Evolutionary conservation across 441 rosid species (phyloP), one percentile per base, ranked within the genome.

Genomic region (Jatropha multifida): DNA sequence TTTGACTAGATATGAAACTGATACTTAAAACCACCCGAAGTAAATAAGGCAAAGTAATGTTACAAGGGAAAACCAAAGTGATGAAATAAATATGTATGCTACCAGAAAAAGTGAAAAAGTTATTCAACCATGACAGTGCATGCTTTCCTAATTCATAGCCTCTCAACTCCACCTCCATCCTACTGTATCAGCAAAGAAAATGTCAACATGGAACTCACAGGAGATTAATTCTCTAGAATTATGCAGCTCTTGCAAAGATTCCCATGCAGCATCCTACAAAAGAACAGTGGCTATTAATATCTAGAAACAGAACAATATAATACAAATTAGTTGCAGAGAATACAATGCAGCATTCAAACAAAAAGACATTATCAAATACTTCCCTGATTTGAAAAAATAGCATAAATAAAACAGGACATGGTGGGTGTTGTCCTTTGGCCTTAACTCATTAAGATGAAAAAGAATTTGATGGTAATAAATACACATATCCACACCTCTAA

Each of bases 231-330:
- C 76, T 75, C 73, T 66, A 65, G 83, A 74, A 71, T 67, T 82
- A 48, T 76, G 80, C 66, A 26, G 72, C 65, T 81, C 71, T 44
- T 71, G 76, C 63, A 84, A 40, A 63, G 80, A 82, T 48, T 79
- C 68, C 89, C 89, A 86, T 49, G 79, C 87, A 64, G 78, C 81
- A 76, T 84, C 85, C 89, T 86, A 74, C 58, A 32, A 14, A 20
- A 58, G 71, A 67, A 74, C 23, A 69, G 74, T 37, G 40, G 68
- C 49, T 54, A 68, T 44, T 13, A 15, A 40, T 38, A 18, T 37
- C 26, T 42, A 8, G 55, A 40, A 68, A 61, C 26, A 59, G 18
- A 26, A 71, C 4, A 64, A 78, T 48, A 14, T 48, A 58, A 65
- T 37, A 41, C 26, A 38, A 68, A 44, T 23, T 60, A 69, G 74